A percentile compares a stretch with the other conserved stretches of the same genome.
Conservation (phyloP, 2,329 filamentous ascomycete species). For the Verruconis gallopava region DNA sequence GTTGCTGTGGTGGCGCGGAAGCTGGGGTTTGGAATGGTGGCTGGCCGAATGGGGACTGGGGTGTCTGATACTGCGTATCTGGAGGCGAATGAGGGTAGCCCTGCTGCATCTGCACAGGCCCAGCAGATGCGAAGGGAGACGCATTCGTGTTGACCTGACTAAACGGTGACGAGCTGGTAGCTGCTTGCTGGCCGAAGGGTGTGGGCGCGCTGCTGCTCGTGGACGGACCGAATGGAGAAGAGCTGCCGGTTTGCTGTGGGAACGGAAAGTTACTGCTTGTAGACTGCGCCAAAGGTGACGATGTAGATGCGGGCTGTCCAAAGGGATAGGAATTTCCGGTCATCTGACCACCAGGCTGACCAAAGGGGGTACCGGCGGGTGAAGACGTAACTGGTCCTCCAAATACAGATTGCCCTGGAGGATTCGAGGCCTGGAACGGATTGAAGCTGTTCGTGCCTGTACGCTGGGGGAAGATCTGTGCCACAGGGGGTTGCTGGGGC, state of each 20-base stretch:
- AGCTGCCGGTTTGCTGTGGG: neutral
- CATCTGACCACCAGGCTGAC: neutral
- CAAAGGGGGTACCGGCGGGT: neutral
- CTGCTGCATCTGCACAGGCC: conserved; percentile 11
- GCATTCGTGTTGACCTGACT: conserved; percentile 12
- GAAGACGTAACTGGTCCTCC: neutral
- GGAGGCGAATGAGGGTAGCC: conserved; percentile 11
- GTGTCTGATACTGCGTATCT: conserved; percentile 13
- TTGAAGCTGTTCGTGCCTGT: neutral
- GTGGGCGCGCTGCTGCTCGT: neutral
- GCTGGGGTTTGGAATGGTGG: conserved; percentile 20
- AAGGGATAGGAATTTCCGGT: neutral
- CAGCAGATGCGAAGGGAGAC: conserved; percentile 5
- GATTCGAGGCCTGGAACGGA: conserved; percentile 5
- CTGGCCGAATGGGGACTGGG: conserved; percentile 19
- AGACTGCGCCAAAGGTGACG: neutral
- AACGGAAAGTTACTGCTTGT: neutral
- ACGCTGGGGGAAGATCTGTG: neutral
- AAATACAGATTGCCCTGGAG: neutral
- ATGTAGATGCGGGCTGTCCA: neutral
- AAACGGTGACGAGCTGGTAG: conserved; percentile 16
- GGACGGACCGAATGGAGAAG: neutral
- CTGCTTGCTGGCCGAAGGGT: conserved; percentile 13
- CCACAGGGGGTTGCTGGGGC: neutral
- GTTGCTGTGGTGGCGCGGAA: conserved; percentile 22